A percentile compares a stretch with the other conserved stretches of the same genome.
phyloP scores from a whole-genome alignment of 805 yeast genomes.

The Candida verbasci region DNA sequence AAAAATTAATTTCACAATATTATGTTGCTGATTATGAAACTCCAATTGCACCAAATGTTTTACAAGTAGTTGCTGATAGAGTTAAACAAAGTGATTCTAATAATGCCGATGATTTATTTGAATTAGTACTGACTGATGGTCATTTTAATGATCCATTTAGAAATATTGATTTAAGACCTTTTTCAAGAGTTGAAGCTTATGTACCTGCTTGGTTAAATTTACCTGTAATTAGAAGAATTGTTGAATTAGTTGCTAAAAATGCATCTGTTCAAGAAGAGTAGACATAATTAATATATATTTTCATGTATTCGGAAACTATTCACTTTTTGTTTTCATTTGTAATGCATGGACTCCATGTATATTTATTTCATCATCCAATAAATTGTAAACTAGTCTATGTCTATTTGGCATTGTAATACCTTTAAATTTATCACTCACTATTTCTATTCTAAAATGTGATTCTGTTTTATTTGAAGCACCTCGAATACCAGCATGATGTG shows the following conservation, averaged over 20 bases:
- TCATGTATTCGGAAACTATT: conserved; percentile 13
- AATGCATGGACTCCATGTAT: conserved; percentile 80
- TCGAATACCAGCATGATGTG: conserved; percentile 78
- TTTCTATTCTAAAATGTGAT: conserved; percentile 74
- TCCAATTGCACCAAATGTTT: conserved; percentile 79
- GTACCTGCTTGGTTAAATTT: conserved; percentile 92
- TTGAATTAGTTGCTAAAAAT: conserved; percentile 81
- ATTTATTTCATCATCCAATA: conserved; percentile 69
- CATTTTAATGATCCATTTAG: conserved; percentile 83
- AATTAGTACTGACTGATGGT: conserved; percentile 63
- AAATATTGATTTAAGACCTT: conserved; percentile 67
- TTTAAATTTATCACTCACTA: conserved; percentile 64
- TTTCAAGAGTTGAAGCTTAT: conserved; percentile 79
- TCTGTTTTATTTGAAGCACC: conserved; percentile 70
- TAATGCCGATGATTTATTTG: conserved; percentile 59
- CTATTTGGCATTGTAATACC: conserved; percentile 67
- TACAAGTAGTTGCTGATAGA: conserved; percentile 74
- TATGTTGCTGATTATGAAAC: conserved; percentile 91
- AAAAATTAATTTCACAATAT: conserved; percentile 84
- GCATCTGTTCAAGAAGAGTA: conserved; percentile 69
- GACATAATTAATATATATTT: conserved; percentile 1
- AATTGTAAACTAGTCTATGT: conserved; percentile 68
- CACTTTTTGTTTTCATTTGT: conserved; percentile 77
- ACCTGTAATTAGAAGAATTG: conserved; percentile 83
- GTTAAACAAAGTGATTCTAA: conserved; percentile 59